Conservation (phyloP, 108 stramenopile genomes). For the Fragilaria crotonensis region DNA sequence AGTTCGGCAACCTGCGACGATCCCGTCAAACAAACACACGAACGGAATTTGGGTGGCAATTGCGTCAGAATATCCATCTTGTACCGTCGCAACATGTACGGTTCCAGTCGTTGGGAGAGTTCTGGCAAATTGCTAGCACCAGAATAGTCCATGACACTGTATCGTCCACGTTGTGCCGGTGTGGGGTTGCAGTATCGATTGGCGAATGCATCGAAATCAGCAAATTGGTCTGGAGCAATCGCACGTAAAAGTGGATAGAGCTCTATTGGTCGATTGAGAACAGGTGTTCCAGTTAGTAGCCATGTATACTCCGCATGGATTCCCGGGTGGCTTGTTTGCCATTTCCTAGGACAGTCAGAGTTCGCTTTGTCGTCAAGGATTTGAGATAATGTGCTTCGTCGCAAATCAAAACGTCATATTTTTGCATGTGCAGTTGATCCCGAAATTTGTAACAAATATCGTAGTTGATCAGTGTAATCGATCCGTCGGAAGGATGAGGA, state of each 20-base stretch:
- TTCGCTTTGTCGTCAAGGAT: slow-evolving; percentile 11
- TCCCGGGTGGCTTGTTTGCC: background rate
- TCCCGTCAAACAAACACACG: slow-evolving; percentile 9
- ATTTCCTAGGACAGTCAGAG: slow-evolving; percentile 16
- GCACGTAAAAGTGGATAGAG: slow-evolving; percentile 14
- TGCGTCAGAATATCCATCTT: slow-evolving; percentile 24
- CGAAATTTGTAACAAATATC: slow-evolving; percentile 13
- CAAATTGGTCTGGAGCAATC: slow-evolving; percentile 4
- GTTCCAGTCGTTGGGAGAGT: slow-evolving; percentile 8
- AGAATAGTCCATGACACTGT: background rate
- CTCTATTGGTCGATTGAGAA: slow-evolving; percentile 19
- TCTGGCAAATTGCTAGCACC: slow-evolving; percentile 13
- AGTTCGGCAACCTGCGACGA: slow-evolving; percentile 1
- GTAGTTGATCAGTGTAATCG: slow-evolving; percentile 13
- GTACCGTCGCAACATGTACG: slow-evolving; percentile 80
- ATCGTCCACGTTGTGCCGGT: background rate
- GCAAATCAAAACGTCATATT: slow-evolving; percentile 21
- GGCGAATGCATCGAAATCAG: background rate
- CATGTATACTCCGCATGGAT: slow-evolving; percentile 15
- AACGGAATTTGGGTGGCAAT: slow-evolving; percentile 19
- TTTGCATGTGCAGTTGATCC: background rate
- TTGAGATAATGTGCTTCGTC: slow-evolving; percentile 30
- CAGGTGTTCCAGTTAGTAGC: slow-evolving; percentile 31
- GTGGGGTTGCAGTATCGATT: slow-evolving; percentile 13
- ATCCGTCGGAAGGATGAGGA: background rate